phyloP scores from a whole-genome alignment of 345 rosid species.

The Viola odorata region DNA sequence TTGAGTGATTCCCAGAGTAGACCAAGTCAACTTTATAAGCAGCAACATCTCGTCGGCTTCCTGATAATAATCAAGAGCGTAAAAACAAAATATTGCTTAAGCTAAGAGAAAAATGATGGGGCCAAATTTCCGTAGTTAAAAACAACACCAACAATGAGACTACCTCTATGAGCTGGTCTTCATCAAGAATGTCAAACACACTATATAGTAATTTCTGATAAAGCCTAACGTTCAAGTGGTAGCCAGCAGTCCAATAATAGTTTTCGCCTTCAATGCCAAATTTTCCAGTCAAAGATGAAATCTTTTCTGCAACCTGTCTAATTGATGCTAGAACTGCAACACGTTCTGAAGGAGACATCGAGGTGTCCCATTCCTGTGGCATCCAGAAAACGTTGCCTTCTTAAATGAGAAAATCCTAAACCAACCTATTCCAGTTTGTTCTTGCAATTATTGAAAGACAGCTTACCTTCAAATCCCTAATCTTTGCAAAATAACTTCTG shows the following conservation, averaged over 20 bases:
- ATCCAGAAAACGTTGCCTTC: constrained; percentile 16
- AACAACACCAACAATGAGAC: not conserved
- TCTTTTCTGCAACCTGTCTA: constrained; percentile 50
- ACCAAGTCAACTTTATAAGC: constrained; percentile 67
- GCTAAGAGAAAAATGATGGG: not conserved
- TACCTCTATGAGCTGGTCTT: constrained; percentile 91
- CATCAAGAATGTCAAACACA: constrained; percentile 85
- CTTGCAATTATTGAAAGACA: constrained; percentile 4
- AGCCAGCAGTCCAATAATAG: constrained; percentile 67
- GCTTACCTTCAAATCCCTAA: constrained; percentile 68
- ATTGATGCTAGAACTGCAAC: constrained; percentile 68
- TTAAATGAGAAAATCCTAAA: not conserved
- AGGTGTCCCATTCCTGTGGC: constrained; percentile 69
- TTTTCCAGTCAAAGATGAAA: constrained; percentile 55
- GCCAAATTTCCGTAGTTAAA: too few species aligned
- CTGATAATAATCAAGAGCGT: constrained; percentile 33
- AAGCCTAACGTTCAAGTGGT: constrained; percentile 73
- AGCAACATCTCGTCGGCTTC: constrained; percentile 59
- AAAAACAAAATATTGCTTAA: constrained; percentile 14
- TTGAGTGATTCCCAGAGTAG: constrained; percentile 84
- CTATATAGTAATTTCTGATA: constrained; percentile 71
- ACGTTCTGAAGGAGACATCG: constrained; percentile 67
- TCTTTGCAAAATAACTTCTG: constrained; percentile 60
- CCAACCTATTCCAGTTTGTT: not conserved
- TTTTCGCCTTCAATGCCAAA: constrained; percentile 73